A percentile compares a stretch with the other conserved stretches of the same genome.
Conservation (phyloP, 2,329 filamentous ascomycete genomes). For the Didymellaceae sp. region DNA sequence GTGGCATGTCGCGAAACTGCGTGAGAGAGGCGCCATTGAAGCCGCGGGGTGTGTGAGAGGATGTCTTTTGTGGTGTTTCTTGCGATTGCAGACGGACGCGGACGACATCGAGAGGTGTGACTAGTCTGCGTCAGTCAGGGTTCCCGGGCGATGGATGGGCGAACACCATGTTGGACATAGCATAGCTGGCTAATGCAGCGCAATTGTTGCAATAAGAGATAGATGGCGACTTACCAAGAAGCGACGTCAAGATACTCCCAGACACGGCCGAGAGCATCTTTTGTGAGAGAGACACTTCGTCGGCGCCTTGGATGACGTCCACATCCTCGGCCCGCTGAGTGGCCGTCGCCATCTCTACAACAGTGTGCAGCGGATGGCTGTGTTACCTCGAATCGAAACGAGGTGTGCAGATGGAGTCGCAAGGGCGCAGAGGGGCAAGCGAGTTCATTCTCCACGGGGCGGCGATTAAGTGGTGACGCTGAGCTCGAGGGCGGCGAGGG, state of each 20-base stretch:
- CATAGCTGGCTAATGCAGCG: background rate
- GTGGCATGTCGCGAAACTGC: slow-evolving; percentile 72
- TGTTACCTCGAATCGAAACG: slow-evolving; percentile 43
- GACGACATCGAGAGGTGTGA: slow-evolving; percentile 95
- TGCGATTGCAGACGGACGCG: slow-evolving; percentile 94
- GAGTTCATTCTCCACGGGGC: slow-evolving; percentile 38
- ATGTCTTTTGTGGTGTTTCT: slow-evolving; percentile 58
- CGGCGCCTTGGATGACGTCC: slow-evolving; percentile 50
- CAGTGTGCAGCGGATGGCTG: slow-evolving; percentile 7
- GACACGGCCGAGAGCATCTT: slow-evolving; percentile 95
- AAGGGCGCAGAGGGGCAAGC: slow-evolving; percentile 30
- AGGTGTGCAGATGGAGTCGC: slow-evolving; percentile 31
- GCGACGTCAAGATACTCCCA: slow-evolving; percentile 86
- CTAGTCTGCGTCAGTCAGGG: slow-evolving; percentile 54
- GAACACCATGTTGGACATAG: slow-evolving; percentile 11
- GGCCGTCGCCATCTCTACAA: slow-evolving; percentile 37
- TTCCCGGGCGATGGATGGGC: background rate
- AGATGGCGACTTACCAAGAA: slow-evolving; percentile 70
- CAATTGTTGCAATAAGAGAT: background rate
- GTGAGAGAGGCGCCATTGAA: slow-evolving; percentile 41
- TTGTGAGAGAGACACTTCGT: slow-evolving; percentile 80
- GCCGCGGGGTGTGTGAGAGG: slow-evolving; percentile 57
- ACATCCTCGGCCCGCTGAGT: slow-evolving; percentile 50
- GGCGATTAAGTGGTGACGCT: slow-evolving; percentile 23
- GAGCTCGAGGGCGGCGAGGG: slow-evolving; percentile 21